These are phyloP conservation scores for Colletotrichum chrysophilum DNA, from an alignment of 2,329 filamentous ascomycete genomes.

Conservation along the genomic window DNA sequence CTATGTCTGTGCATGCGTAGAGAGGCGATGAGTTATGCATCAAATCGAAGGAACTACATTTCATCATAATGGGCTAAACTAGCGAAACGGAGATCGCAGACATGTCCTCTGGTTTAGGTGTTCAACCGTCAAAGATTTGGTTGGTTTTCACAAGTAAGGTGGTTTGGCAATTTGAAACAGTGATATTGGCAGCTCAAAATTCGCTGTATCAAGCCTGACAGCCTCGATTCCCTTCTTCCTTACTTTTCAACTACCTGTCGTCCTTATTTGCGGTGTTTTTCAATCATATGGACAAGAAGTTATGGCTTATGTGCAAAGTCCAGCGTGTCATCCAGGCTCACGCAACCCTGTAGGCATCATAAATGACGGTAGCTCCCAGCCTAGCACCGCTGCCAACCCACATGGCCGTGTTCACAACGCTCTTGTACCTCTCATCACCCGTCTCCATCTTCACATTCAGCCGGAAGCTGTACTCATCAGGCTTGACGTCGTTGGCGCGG, in stretches of 20 bases:
- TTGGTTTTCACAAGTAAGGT: too few species aligned
- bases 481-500: conserved; percentile 43
- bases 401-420: conserved; percentile 53
- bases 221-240: accelerated
- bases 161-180: not conserved
- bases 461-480: conserved; percentile 51
- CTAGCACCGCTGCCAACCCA: conserved; percentile 56
- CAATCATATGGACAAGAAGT: not conserved
- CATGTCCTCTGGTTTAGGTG: accelerated
- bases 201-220: accelerated
- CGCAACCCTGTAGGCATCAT: conserved; percentile 20
- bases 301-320: not conserved
- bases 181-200: not conserved
- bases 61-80: not conserved
- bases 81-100: not conserved
- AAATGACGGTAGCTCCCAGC: conserved; percentile 18
- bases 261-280: not conserved
- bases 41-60: not conserved
- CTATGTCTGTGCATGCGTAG: too few species aligned
- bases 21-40: too few species aligned
- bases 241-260: not conserved
- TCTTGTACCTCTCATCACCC: conserved; percentile 52
- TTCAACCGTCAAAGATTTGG: not conserved
- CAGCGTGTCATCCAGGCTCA: not conserved
- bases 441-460: conserved; percentile 56